Evolutionary conservation across 495 filamentous ascomycete species (phyloP).

Genomic region (Alectoria sarmentosa): DNA sequence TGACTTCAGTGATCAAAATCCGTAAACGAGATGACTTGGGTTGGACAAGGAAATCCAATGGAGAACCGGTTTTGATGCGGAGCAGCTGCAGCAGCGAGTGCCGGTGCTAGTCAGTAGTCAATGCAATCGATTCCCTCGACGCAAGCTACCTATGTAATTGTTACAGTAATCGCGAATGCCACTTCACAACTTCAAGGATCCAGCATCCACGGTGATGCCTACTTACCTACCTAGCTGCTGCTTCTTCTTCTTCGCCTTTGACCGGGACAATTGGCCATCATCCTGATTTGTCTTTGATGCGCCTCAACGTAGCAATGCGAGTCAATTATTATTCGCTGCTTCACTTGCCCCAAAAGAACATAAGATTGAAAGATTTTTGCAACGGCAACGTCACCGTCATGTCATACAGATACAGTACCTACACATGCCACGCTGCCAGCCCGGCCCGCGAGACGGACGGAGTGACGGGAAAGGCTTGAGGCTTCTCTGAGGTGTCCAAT

Average conservation of each 20-base stretch:
- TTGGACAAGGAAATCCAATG: not conserved
- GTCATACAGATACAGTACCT: not conserved
- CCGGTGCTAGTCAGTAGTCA: not conserved
- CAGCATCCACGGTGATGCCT: too few relatives aligned
- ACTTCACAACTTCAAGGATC: not conserved
- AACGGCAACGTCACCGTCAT: not conserved
- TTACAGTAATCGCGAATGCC: not conserved
- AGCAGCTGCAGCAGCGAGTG: not conserved
- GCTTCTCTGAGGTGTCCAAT: not conserved
- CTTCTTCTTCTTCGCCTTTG: not conserved
- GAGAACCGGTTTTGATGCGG: too few relatives aligned
- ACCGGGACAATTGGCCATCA: too few relatives aligned
- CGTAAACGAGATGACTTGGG: too few relatives aligned
- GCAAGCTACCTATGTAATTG: conserved; percentile 14
- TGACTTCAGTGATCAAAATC: too few relatives aligned
- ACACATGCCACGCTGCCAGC: not conserved
- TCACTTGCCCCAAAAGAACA: too few relatives aligned
- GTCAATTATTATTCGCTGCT: too few relatives aligned
- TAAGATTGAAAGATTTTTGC: too few relatives aligned
- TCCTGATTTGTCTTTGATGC: too few relatives aligned
- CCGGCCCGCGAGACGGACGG: not conserved
- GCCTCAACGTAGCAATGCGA: too few relatives aligned
- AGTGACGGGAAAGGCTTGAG: not conserved
- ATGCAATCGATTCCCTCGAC: not conserved
- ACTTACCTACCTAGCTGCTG: not conserved